Evolutionary conservation across 2,329 filamentous ascomycete genomes (phyloP).

Genomic region (Clonostachys byssicola): DNA sequence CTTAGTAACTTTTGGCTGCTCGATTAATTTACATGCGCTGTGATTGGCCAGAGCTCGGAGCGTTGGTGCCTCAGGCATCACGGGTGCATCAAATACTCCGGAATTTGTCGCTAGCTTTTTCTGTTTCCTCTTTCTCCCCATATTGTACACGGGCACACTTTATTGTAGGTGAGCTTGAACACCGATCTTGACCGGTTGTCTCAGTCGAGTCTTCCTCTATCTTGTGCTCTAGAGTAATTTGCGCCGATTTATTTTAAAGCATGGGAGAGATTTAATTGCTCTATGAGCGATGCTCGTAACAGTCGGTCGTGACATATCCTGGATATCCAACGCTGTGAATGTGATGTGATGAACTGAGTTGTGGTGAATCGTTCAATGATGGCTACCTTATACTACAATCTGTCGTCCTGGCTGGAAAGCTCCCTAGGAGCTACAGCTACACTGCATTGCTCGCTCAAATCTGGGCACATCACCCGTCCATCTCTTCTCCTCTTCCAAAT

Average conservation of each 20-base stretch:
- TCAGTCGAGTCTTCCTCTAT: slow-evolving; percentile 68
- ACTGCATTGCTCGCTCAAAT: slow-evolving; percentile 78
- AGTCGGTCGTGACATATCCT: slow-evolving; percentile 64
- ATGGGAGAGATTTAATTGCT: slow-evolving; percentile 54
- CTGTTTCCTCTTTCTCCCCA: slow-evolving; percentile 34
- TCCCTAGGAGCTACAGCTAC: slow-evolving; percentile 82
- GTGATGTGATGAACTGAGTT: too few species aligned
- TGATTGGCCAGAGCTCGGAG: slow-evolving; percentile 29
- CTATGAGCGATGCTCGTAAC: slow-evolving; percentile 66
- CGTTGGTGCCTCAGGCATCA: slow-evolving; percentile 30
- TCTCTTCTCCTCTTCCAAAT: slow-evolving; percentile 71
- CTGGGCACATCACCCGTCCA: slow-evolving; percentile 85
- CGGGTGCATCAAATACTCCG: neutral
- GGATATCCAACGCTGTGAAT: neutral
- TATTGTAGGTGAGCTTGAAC: slow-evolving; percentile 69
- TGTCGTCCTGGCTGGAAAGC: too few species aligned
- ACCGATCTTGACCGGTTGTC: slow-evolving; percentile 27
- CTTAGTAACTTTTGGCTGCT: slow-evolving; percentile 17
- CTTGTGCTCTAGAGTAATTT: slow-evolving; percentile 61
- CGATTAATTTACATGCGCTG: slow-evolving; percentile 37
- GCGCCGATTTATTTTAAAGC: slow-evolving; percentile 67
- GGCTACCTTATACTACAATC: neutral
- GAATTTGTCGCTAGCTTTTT: slow-evolving; percentile 4
- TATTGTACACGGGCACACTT: slow-evolving; percentile 66
- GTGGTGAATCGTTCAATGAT: neutral